Base-by-base conservation (phyloP, 1,284 basidiomycete genomes). In the Termitomyces sp. region DNA sequence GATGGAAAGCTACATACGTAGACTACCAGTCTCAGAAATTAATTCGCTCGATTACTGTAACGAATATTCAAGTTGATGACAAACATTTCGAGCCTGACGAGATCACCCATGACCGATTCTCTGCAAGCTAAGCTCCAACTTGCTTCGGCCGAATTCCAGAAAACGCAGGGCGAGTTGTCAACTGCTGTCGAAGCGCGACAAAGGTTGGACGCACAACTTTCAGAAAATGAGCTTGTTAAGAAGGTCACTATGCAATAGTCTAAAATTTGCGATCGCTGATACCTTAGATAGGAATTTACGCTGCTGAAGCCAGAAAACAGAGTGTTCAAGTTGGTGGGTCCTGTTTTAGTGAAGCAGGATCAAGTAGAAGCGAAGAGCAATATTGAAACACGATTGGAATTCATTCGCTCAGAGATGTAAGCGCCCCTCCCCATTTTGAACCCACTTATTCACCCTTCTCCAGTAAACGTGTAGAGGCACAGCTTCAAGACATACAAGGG, bases 241-340 rank as follows among this genome's bases (percentile, higher is more conserved):
- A 93, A 96, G 83, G 94, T 89, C 54, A 17, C 5, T 33, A 8
- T 70, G 62, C 31, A 21, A 38, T 21, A 41, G 19, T 26, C 31
- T 30, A 33, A 30, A 40, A 41, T 42, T 19, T 17, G n/a, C 21
- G 30, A 17, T 44, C 26, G 34, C 54, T 60, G 39, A 56, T 50
- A 13, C 28, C n/a, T 21, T 56, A 15, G 10, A 40, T 70, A 96
- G 92, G 95, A 98, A 73, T 94, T 98, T 65, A 72, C 75, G n/a
- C 73, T 76, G 26, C 72, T 98, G 54, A 88, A 86, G 47, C 73
- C 84, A 1, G 81, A 86, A 60, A 97, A 95, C 65, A 82, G 80
- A 7, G 82, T 99, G 7, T 99, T 88, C 78, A 99, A 99, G 74
- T 83, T 94, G 45, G 82, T 97, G 44, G 97, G 96, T 0, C 92